phyloP scores from a whole-genome alignment of 169 alveolate genomes.

The Eimeria falciformis region DNA sequence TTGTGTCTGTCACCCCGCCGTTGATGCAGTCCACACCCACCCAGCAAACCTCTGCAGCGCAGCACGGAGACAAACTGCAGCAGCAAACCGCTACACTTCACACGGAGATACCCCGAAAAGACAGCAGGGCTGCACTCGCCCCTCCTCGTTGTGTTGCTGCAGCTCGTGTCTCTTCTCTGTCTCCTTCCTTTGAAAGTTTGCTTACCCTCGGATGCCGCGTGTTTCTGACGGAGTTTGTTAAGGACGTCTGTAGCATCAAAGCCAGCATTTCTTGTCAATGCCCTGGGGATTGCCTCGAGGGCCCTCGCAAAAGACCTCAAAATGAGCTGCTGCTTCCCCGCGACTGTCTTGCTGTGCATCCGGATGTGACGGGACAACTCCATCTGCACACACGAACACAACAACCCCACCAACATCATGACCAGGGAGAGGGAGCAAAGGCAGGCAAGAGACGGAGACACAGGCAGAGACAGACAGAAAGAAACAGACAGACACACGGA shows the following conservation, averaged over 20 bases:
- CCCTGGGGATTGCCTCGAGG: conserved; percentile 96
- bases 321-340: conserved; percentile 96
- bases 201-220: conserved; percentile 84
- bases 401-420: background rate
- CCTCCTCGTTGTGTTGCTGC: too few relatives aligned
- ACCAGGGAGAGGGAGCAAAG: background rate
- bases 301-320: conserved; percentile 96
- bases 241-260: conserved; percentile 95
- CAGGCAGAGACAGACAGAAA: background rate
- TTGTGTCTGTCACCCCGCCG: conserved; percentile 92
- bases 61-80: background rate
- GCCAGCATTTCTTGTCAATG: conserved; percentile 98
- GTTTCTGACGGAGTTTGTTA: conserved; percentile 95
- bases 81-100: too few relatives aligned
- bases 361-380: conserved; percentile 90
- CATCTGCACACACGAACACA: conserved; percentile 62
- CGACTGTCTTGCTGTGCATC: conserved; percentile 88
- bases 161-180: too few relatives aligned
- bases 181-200: background rate
- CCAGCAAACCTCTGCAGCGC: conserved; percentile 90
- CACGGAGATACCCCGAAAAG: too few relatives aligned
- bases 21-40: conserved; percentile 96
- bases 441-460: background rate
- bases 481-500: background rate
- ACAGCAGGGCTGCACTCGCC: too few relatives aligned